These are phyloP conservation scores for Fusarium buxicola DNA, from an alignment of 2,329 filamentous ascomycete species.

Conservation along the genomic window DNA sequence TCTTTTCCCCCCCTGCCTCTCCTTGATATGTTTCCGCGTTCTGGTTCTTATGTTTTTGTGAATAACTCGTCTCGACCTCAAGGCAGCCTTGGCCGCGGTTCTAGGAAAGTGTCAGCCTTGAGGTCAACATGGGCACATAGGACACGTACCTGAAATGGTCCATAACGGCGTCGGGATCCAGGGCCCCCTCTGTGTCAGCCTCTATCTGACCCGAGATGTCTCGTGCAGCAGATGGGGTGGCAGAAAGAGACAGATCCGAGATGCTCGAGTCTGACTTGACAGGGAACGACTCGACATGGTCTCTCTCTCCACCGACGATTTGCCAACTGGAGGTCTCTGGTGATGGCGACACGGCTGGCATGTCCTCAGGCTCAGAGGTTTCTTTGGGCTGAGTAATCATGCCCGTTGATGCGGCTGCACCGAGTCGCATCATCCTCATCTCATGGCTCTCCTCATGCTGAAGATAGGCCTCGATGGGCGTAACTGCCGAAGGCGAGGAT, in stretches of 20 bases:
- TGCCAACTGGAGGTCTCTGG: constrained; percentile 20
- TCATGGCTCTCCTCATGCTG: constrained; percentile 25
- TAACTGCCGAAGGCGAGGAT: constrained; percentile 2
- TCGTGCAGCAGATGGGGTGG: background rate
- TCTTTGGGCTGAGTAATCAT: background rate
- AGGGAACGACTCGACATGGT: background rate
- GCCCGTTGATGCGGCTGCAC: background rate
- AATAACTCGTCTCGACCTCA: background rate
- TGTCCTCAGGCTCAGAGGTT: background rate
- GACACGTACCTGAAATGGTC: background rate
- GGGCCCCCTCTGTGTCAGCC: background rate
- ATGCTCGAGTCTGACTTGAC: constrained; percentile 16
- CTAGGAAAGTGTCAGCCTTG: background rate
- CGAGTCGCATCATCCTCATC: constrained; percentile 15
- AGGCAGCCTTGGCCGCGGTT: background rate
- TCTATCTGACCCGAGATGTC: background rate
- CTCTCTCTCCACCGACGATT: background rate
- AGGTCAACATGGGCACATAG: background rate
- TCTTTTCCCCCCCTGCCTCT: no score
- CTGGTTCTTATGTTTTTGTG: no score
- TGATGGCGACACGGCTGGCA: background rate
- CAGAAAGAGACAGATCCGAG: constrained; percentile 15
- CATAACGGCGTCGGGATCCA: background rate
- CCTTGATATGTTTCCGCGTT: no score
- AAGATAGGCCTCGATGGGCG: constrained; percentile 36